phyloP scores from a whole-genome alignment of 2,329 filamentous ascomycete species.

The Xylariaceae sp. region DNA sequence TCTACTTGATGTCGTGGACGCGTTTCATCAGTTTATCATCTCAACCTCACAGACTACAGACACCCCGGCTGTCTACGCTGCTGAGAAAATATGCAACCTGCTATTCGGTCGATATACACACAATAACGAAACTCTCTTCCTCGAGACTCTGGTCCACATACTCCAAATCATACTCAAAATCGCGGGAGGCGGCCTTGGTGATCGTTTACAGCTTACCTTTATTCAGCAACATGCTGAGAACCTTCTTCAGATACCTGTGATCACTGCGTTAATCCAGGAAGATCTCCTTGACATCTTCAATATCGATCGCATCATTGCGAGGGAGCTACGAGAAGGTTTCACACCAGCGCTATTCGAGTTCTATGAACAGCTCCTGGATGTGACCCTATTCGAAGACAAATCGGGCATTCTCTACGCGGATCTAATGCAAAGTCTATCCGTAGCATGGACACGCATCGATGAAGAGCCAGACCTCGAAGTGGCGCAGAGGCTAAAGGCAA shows the following conservation, averaged over 20 bases:
- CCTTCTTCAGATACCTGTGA: slow-evolving; percentile 57
- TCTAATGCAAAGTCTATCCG: slow-evolving; percentile 78
- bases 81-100: slow-evolving; percentile 56
- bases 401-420: slow-evolving; percentile 80
- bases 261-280: slow-evolving; percentile 56
- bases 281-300: slow-evolving; percentile 62
- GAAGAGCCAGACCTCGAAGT: slow-evolving; percentile 65
- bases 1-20: slow-evolving; percentile 62
- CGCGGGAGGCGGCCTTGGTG: slow-evolving; percentile 46
- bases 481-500: slow-evolving; percentile 70
- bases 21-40: slow-evolving; percentile 60
- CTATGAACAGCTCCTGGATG: slow-evolving; percentile 75
- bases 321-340: slow-evolving; percentile 68
- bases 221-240: slow-evolving; percentile 54
- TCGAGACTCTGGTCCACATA: slow-evolving; percentile 62
- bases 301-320: slow-evolving; percentile 70
- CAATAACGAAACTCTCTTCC: slow-evolving; percentile 47
- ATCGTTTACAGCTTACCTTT: slow-evolving; percentile 55
- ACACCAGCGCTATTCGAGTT: slow-evolving; percentile 62
- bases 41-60: slow-evolving; percentile 61
- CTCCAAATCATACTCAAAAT: slow-evolving; percentile 61
- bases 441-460: slow-evolving; percentile 75
- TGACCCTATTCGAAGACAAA: slow-evolving; percentile 73
- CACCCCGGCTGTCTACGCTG: slow-evolving; percentile 57
- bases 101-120: slow-evolving; percentile 53